These are phyloP conservation scores for Kentomonas sorsogonicus DNA, from an alignment of 208 protist genomes.

Conservation along the genomic window DNA sequence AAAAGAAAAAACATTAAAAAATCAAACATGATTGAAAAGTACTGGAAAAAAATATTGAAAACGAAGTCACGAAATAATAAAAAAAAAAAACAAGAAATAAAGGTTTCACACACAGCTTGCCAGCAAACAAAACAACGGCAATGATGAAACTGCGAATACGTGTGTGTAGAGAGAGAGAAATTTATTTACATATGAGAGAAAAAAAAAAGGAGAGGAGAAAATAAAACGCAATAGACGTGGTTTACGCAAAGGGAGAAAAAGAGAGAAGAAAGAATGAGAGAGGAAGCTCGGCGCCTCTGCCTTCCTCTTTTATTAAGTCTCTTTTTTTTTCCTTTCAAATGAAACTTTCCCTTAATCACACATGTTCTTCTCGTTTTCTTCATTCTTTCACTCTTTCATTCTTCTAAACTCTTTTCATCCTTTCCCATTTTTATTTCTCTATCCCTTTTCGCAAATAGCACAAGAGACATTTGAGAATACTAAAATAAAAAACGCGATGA, in stretches of 20 bases:
- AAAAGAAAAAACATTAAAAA: too few relatives aligned
- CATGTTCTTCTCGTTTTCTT: not conserved
- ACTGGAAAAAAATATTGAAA: not conserved
- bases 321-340: constrained; percentile 3
- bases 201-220: constrained; percentile 12
- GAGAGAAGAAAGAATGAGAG: too few relatives aligned
- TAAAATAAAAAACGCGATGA: constrained; percentile 7
- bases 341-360: constrained; percentile 1
- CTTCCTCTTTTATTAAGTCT: too few relatives aligned
- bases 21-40: too few relatives aligned
- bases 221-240: too few relatives aligned
- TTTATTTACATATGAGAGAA: not conserved
- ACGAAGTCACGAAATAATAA: constrained; percentile 3
- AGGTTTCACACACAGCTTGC: not conserved
- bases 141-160: constrained; percentile 6
- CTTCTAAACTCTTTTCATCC: not conserved
- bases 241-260: too few relatives aligned
- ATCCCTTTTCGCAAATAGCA: not conserved
- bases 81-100: constrained; percentile 5
- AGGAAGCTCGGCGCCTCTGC: too few relatives aligned
- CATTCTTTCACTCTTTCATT: too few relatives aligned
- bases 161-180: not conserved
- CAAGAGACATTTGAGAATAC: not conserved
- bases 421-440: not conserved
- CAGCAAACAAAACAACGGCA: not conserved